Evolutionary conservation across 2,329 filamentous ascomycete genomes (phyloP).

Genomic region (Piedraia hortae): DNA sequence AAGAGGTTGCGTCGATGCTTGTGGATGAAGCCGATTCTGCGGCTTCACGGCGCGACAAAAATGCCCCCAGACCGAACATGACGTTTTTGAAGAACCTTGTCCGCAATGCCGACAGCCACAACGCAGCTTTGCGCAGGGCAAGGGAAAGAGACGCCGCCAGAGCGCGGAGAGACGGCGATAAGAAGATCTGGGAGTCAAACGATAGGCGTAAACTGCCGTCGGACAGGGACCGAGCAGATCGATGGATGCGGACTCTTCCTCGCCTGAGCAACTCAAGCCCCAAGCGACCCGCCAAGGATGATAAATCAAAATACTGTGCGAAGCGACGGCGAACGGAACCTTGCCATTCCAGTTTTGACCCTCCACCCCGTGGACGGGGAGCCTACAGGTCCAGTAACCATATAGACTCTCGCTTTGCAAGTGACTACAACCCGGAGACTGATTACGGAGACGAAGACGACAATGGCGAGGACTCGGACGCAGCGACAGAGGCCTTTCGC

Average conservation of each 20-base stretch:
- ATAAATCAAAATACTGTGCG: too few relatives aligned
- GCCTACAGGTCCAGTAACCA: constrained; percentile 27
- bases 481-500: constrained; percentile 47
- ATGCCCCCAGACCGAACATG: constrained; percentile 84
- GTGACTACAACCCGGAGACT: constrained; percentile 29
- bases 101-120: constrained; percentile 65
- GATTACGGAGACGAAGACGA: constrained; percentile 23
- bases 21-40: too few relatives aligned
- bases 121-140: constrained; percentile 58
- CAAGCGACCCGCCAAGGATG: too few relatives aligned
- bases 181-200: too few relatives aligned
- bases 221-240: neutral
- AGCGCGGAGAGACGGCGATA: constrained; percentile 2
- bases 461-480: constrained; percentile 43
- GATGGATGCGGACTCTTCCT: neutral
- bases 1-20: too few relatives aligned
- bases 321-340: too few relatives aligned
- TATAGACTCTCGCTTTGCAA: constrained; percentile 59
- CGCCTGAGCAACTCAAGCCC: too few relatives aligned
- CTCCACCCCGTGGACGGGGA: constrained; percentile 36
- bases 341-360: neutral
- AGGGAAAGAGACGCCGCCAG: constrained; percentile 39
- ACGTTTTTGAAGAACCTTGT: constrained; percentile 73
- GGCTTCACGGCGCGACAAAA: too few relatives aligned
- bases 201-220: too few relatives aligned